Evolutionary conservation across 495 filamentous ascomycete genomes (phyloP).

Genomic region (Ramalina peruviana): DNA sequence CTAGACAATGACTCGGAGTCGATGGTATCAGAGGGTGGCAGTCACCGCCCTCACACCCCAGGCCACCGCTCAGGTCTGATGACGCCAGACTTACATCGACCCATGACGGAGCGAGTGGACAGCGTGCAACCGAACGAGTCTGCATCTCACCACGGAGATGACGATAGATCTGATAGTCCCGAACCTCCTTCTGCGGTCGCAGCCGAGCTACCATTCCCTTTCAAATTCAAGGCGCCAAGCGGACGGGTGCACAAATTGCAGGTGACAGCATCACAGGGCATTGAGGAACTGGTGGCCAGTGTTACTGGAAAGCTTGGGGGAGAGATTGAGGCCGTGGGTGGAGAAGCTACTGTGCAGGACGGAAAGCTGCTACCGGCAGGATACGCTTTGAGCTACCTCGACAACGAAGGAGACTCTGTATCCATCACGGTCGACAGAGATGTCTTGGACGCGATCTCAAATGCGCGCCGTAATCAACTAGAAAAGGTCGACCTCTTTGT

Average conservation of each 20-base stretch:
- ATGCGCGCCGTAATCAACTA: conserved; percentile 58
- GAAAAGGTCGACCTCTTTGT: conserved; percentile 98
- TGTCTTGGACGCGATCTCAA: conserved; percentile 73
- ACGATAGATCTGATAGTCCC: conserved; percentile 55
- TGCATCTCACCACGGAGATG: conserved; percentile 77
- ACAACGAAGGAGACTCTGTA: conserved; percentile 94
- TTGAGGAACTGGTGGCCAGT: conserved; percentile 63
- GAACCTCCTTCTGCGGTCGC: conserved; percentile 25
- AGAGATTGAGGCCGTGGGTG: conserved; percentile 81
- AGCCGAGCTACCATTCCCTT: conserved; percentile 72
- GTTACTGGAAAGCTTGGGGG: conserved; percentile 75
- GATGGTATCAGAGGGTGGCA: conserved; percentile 77
- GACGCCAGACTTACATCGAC: conserved; percentile 59
- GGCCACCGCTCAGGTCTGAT: conserved; percentile 47
- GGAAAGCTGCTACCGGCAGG: conserved; percentile 68
- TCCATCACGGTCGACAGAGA: conserved; percentile 95
- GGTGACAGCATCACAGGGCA: conserved; percentile 62
- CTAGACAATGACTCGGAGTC: conserved; percentile 95
- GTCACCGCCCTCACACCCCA: conserved; percentile 46
- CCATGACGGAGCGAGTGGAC: conserved; percentile 46
- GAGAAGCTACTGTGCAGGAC: conserved; percentile 55
- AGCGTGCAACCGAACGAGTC: conserved; percentile 87
- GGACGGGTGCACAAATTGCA: conserved; percentile 90
- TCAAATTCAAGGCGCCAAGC: conserved; percentile 98
- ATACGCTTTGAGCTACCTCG: conserved; percentile 89